A percentile compares a stretch with the other conserved stretches of the same genome.
These are phyloP conservation scores for Vanrija sp. DNA, from an alignment of 1,284 basidiomycete genomes.

Conservation along the genomic window DNA sequence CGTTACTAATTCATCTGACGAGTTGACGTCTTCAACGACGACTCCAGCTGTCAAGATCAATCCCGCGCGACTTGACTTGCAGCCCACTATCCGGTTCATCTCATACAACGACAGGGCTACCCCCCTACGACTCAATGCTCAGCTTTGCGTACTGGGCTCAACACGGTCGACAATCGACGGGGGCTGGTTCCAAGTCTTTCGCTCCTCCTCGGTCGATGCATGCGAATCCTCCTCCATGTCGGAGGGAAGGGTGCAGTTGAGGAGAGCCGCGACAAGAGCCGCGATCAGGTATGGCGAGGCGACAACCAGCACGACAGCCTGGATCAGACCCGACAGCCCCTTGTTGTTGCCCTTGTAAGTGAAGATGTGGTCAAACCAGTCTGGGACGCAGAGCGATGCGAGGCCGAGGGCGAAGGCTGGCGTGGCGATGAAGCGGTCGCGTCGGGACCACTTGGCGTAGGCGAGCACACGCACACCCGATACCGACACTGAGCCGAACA, in stretches of 20 bases:
- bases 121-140: neutral
- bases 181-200: constrained; percentile 6
- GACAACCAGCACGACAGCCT: constrained; percentile 75
- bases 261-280: constrained; percentile 27
- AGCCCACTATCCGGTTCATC: too few relatives aligned
- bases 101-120: too few relatives aligned
- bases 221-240: constrained; percentile 12
- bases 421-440: constrained; percentile 70
- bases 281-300: constrained; percentile 55
- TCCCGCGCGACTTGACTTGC: too few relatives aligned
- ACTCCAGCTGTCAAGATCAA: too few relatives aligned
- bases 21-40: too few relatives aligned
- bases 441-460: constrained; percentile 62
- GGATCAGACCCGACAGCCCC: constrained; percentile 68
- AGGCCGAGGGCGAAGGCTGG: constrained; percentile 71
- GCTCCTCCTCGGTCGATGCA: neutral
- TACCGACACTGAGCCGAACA: constrained; percentile 47
- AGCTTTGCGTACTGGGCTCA: too few relatives aligned
- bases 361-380: constrained; percentile 44
- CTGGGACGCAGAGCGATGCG: constrained; percentile 55
- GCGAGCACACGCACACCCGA: constrained; percentile 72
- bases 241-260: constrained; percentile 26
- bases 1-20: neutral
- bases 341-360: constrained; percentile 53
- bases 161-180: neutral